Base-by-base conservation (phyloP, 129 eudicot genomes). In the Flaveria sonorensis region DNA sequence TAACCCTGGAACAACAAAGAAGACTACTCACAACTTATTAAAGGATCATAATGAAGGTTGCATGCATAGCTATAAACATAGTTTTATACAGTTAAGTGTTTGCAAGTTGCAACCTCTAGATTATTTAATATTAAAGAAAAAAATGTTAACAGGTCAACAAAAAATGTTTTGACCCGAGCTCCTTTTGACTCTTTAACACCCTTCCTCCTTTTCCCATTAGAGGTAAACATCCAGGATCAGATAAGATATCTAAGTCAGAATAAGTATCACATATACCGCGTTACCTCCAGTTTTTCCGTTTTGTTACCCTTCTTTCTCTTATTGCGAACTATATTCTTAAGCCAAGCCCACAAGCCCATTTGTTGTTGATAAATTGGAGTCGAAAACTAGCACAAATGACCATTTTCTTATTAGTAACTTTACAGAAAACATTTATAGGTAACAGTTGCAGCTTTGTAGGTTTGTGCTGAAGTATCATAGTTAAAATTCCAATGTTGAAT, bases 311-410 rank as follows among this genome's bases (percentile, higher is more conserved):
- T 86, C 62, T 70, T 69, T 62, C 61, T 75, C 82, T 72, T 81
- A 77, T 70, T 71, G 68, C 80, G 40, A 55, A 84, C 12, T 23
- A 81, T 55, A 28, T 13, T 28, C 81, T 81, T 87, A 32, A 81
- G 71, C 84, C 90, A 87, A 73, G 56, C 40, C 77, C 87, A 77
- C 43, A 76, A 30, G 68, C 86, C 83, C 86, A 83, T 83, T 57
- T 78, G 65, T 47, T 36, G 56, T 43, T 76, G 62, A 51, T 59
- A 43, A 53, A 74, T 11, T 67, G 11, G 7, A 48, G 57, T 62
- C 51, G 50, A 46, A 45, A 47, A 74, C 84, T 81, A 60, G n/a
- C 66, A 42, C 75, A 74, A 75, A 45, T 1, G 11, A 57, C 2
- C n/a, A 3, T 30, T 53, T 24, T 59, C 0, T 52, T 23, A n/a